Base-by-base conservation (phyloP, 225 moss, liverwort and hornwort species). In the Sphagnum tenellum region DNA sequence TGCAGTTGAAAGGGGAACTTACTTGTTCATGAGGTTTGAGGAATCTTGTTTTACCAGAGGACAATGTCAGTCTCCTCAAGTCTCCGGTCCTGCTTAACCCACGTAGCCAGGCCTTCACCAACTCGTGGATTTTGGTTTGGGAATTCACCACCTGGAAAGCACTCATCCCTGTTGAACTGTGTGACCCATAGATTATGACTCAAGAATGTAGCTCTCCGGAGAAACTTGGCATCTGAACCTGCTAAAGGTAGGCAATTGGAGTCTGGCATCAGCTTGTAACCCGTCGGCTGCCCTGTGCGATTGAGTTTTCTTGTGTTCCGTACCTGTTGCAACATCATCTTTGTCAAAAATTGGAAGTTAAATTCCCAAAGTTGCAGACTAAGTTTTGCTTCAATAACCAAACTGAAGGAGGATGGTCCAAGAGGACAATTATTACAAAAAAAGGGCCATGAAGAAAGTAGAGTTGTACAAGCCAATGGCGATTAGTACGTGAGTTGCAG, bases 121-220 rank as follows among this genome's bases (percentile, higher is more conserved):
- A 92, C 76, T 12, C 92, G 75, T 52, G 92, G 92, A 46, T 92
- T 92, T 69, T 92, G 92, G 68, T 92, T 92, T n/a, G 92, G 92
- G 73, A 89, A 92, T 63, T 92, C 92, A 13, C 92, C 92, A 49
- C 92, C 92, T 47, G 89, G 92, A 61, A 85, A 92, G 64, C 82
- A 67, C 73, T 92, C 92, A 13, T 88, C 72, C 44, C 77, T 80
- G 68, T 89, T 67, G 46, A 71, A 92, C 56, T 81, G 87, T 47
- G 92, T 89, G 62, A 92, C 89, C 92, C 92, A 92, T 45, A 92
- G 73, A 63, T 92, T 92, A 76, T 92, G 92, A 63, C 74, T 80
- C 57, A 92, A 67, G 77, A 92, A 92, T 8, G 85, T 83, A 66
- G 92, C 89, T 57, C 92, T 77, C 67, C 92, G 81, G 59, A 89